phyloP scores from a whole-genome alignment of 495 filamentous ascomycete species.

The Terfezia claveryi region DNA sequence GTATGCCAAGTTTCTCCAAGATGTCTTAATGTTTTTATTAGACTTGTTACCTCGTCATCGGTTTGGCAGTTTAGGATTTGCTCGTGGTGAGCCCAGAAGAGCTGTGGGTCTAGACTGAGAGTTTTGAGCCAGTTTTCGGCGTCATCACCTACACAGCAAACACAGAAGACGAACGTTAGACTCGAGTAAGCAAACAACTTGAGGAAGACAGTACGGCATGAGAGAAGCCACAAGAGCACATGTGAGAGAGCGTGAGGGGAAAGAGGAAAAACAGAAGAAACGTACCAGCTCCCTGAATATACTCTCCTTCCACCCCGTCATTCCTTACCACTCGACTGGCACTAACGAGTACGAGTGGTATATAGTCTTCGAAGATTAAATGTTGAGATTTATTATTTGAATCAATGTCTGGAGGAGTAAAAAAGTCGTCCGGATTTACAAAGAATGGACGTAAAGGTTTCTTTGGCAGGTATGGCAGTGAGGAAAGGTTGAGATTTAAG shows the following conservation, averaged over 20 bases:
- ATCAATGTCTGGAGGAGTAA: not conserved
- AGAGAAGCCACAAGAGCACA: not conserved
- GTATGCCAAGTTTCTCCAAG: no score
- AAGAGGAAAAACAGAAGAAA: not conserved
- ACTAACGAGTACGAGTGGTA: slow-evolving; percentile 59
- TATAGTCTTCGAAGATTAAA: slow-evolving; percentile 39
- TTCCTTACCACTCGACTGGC: slow-evolving; percentile 46
- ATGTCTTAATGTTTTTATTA: no score
- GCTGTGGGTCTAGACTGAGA: not conserved
- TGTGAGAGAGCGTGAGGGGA: not conserved
- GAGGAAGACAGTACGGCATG: not conserved
- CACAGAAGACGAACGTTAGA: not conserved
- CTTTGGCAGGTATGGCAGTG: slow-evolving; percentile 6
- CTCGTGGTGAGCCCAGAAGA: not conserved
- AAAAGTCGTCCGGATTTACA: not conserved
- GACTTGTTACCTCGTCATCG: no score
- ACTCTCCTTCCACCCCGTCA: slow-evolving; percentile 47
- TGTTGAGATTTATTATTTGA: slow-evolving; percentile 17
- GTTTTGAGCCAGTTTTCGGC: not conserved
- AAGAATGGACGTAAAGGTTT: not conserved
- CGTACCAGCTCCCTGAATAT: slow-evolving; percentile 66
- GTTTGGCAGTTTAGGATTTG: no score
- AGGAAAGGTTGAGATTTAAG: slow-evolving; percentile 20
- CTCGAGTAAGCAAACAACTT: no score
- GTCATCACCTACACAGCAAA: not conserved